Percentiles rank a stretch among this genome's conserved stretches.
Conservation (phyloP, 139 green algal species). For the Coelastrella sp. region DNA sequence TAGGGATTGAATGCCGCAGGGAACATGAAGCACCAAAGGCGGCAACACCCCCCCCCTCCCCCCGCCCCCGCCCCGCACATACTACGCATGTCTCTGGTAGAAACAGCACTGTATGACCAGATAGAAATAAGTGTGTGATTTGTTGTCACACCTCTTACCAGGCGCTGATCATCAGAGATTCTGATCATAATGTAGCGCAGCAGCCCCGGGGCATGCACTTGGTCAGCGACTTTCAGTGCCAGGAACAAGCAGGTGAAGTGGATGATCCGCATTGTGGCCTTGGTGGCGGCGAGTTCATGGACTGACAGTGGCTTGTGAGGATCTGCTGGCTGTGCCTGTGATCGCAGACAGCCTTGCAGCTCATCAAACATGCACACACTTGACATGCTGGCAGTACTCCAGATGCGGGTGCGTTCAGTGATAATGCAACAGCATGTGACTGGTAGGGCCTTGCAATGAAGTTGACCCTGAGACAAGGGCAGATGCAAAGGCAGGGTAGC, state of each 20-base stretch:
- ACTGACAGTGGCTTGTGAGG: not conserved
- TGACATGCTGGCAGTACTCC: too few relatives aligned
- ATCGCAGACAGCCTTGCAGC: not conserved
- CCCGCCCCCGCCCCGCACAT: too few relatives aligned
- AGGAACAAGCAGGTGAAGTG: conserved; percentile 69
- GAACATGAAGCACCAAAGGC: too few relatives aligned
- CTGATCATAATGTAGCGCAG: not conserved
- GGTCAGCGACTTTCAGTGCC: conserved; percentile 62
- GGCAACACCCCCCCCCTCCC: too few relatives aligned
- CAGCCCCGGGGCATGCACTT: conserved; percentile 13
- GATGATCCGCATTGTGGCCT: conserved; percentile 52
- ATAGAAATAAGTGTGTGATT: not conserved
- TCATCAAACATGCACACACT: not conserved
- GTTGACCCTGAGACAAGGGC: too few relatives aligned
- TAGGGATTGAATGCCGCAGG: too few relatives aligned
- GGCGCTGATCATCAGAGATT: not conserved
- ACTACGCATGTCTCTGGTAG: too few relatives aligned
- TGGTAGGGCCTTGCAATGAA: too few relatives aligned
- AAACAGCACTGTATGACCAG: too few relatives aligned
- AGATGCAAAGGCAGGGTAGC: too few relatives aligned
- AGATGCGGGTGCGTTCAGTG: too few relatives aligned
- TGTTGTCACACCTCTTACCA: not conserved
- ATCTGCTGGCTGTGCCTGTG: not conserved
- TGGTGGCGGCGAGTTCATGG: not conserved
- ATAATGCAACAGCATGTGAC: too few relatives aligned